Evolutionary conservation across 2,329 filamentous ascomycete genomes (phyloP).

Genomic region (Phaeosphaeriaceae sp.): DNA sequence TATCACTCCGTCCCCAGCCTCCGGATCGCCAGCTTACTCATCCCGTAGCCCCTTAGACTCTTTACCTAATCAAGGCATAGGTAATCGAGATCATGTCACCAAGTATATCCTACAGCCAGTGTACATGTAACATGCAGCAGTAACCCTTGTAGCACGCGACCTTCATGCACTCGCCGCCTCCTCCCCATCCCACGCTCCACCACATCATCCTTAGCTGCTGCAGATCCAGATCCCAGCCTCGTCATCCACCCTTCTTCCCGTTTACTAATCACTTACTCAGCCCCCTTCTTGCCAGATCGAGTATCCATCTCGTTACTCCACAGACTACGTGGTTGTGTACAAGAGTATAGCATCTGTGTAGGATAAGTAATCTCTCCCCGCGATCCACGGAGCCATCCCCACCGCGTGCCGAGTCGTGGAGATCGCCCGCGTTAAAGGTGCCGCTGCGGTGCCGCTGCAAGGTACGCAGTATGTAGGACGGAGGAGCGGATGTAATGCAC

Average conservation of each 20-base stretch:
- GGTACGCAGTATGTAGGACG: not conserved
- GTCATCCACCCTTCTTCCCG: not conserved
- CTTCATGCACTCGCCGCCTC: not conserved
- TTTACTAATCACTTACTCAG: not conserved
- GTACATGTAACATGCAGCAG: too few species aligned
- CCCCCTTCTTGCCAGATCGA: not conserved
- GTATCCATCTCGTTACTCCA: not conserved
- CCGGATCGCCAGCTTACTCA: not conserved
- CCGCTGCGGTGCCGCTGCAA: not conserved
- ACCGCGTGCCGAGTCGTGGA: not conserved
- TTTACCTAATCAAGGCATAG: conserved; percentile 1
- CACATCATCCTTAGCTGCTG: too few species aligned
- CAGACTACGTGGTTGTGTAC: too few species aligned
- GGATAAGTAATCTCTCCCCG: too few species aligned
- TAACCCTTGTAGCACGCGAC: not conserved
- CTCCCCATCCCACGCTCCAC: too few species aligned
- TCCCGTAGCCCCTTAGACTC: too few species aligned
- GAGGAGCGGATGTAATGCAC: not conserved
- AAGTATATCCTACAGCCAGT: too few species aligned
- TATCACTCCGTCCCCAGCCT: not conserved
- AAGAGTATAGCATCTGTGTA: too few species aligned
- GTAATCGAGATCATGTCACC: not conserved
- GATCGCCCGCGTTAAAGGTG: not conserved
- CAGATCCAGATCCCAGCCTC: not conserved
- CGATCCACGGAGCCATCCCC: not conserved